These are phyloP conservation scores for Gossypium herbaceum DNA, from an alignment of 345 rosid genomes.

Conservation along the genomic window DNA sequence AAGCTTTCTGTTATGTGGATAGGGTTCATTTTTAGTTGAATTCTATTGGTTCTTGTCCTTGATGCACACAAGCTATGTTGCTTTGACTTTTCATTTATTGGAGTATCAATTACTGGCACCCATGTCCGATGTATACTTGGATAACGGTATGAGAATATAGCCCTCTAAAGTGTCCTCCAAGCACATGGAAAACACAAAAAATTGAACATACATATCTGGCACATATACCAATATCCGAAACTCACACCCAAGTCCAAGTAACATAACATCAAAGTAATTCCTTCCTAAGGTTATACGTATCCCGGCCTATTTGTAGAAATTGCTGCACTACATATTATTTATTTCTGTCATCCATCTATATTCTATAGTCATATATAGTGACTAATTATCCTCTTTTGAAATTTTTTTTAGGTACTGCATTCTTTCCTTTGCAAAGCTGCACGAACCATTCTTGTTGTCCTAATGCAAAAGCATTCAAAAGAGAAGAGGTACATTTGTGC, in stretches of 20 bases:
- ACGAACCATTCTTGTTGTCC: conserved; percentile 93
- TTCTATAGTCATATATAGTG: background rate
- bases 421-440: conserved; percentile 91
- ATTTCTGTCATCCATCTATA: background rate
- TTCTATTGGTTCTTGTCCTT: background rate
- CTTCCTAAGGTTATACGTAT: background rate
- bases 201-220: background rate
- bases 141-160: background rate
- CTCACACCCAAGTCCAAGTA: background rate
- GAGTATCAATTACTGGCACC: background rate
- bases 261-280: background rate
- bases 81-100: background rate
- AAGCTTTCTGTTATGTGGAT: background rate
- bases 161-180: background rate
- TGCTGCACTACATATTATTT: background rate
- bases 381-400: background rate
- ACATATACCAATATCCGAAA: background rate
- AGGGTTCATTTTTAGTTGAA: background rate
- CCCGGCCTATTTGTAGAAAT: background rate
- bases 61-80: background rate
- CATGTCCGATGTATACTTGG: background rate
- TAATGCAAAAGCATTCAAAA: conserved; percentile 87
- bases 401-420: conserved; percentile 68
- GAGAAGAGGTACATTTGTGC: conserved; percentile 61
- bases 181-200: background rate